Evolutionary conservation across 106 monocot species (phyloP).

Genomic region (Xerophyta viscosa): DNA sequence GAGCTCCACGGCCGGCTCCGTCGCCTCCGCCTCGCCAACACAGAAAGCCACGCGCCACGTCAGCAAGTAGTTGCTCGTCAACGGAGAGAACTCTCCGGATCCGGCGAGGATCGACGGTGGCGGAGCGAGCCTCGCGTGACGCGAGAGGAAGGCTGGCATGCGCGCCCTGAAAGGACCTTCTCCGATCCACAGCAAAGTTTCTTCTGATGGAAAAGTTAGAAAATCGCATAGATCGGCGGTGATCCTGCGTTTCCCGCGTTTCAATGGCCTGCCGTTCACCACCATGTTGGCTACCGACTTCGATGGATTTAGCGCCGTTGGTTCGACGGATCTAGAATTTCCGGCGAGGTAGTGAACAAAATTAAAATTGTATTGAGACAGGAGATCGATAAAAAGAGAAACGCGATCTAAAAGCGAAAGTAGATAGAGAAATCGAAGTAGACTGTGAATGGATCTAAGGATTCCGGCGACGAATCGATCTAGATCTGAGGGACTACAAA

Average conservation of each 20-base stretch:
- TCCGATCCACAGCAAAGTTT: constrained; percentile 14
- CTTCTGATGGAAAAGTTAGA: constrained; percentile 24
- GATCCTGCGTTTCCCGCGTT: constrained; percentile 64
- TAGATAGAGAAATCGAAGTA: no score
- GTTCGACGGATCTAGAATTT: constrained; percentile 5
- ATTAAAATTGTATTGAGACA: no score
- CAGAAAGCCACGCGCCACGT: constrained; percentile 58
- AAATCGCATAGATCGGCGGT: constrained; percentile 58
- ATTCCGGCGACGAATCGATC: no score
- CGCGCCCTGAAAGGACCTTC: constrained; percentile 49
- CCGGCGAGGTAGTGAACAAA: no score
- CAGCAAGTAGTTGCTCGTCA: constrained; percentile 20
- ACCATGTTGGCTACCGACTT: constrained; percentile 18
- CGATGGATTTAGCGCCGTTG: background rate
- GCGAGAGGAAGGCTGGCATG: constrained; percentile 42
- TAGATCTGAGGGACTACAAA: no score
- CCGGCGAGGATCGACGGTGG: constrained; percentile 1
- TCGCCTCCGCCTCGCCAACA: constrained; percentile 17
- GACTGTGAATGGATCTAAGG: no score
- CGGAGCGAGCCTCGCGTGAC: constrained; percentile 28
- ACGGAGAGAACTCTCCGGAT: background rate
- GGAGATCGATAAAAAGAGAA: no score
- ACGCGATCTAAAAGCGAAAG: no score
- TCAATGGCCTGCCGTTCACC: constrained; percentile 61
- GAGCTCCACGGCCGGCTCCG: constrained; percentile 41